phyloP scores from a whole-genome alignment of 2,329 filamentous ascomycete species.

The Harringtonia aguacate region DNA sequence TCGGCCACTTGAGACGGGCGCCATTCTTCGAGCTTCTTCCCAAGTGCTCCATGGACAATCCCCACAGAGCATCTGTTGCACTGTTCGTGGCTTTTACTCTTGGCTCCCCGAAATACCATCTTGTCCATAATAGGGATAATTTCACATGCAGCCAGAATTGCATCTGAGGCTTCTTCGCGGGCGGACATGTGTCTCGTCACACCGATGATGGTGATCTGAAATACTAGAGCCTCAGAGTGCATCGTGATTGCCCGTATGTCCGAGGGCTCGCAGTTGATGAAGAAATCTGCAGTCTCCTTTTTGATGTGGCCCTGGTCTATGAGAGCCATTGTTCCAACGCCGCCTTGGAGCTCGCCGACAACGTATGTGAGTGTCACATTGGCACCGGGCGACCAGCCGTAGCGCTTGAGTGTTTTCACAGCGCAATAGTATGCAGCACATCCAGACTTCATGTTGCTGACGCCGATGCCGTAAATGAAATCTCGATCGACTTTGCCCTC shows the following conservation, averaged over 20 bases:
- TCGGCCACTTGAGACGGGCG: constrained; percentile 16
- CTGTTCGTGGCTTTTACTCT: constrained; percentile 13
- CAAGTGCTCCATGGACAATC: constrained; percentile 16
- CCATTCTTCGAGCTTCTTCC: constrained; percentile 15
- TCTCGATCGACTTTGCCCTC: constrained; percentile 17
- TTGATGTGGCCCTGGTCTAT: constrained; percentile 12
- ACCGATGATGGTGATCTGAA: constrained; percentile 14
- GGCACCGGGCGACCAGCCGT: constrained; percentile 14
- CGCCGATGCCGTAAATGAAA: constrained; percentile 19
- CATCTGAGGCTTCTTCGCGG: constrained; percentile 16
- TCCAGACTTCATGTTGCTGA: constrained; percentile 20
- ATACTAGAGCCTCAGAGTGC: constrained; percentile 16
- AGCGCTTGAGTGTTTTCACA: constrained; percentile 13
- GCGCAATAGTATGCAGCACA: constrained; percentile 19
- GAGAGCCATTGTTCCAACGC: constrained; percentile 15
- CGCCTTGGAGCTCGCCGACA: constrained; percentile 18
- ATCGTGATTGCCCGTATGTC: constrained; percentile 17
- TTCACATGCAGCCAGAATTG: constrained; percentile 16
- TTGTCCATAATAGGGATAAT: constrained; percentile 13
- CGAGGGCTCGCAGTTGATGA: constrained; percentile 19
- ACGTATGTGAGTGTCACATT: constrained; percentile 16
- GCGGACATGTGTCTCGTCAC: constrained; percentile 18
- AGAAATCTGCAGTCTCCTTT: constrained; percentile 12
- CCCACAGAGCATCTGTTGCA: constrained; percentile 18
- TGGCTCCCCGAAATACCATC: constrained; percentile 14